A percentile compares a stretch with the other conserved stretches of the same genome.
Conservation (phyloP, 1,284 basidiomycete species). For the Cryptococcus sp. region DNA sequence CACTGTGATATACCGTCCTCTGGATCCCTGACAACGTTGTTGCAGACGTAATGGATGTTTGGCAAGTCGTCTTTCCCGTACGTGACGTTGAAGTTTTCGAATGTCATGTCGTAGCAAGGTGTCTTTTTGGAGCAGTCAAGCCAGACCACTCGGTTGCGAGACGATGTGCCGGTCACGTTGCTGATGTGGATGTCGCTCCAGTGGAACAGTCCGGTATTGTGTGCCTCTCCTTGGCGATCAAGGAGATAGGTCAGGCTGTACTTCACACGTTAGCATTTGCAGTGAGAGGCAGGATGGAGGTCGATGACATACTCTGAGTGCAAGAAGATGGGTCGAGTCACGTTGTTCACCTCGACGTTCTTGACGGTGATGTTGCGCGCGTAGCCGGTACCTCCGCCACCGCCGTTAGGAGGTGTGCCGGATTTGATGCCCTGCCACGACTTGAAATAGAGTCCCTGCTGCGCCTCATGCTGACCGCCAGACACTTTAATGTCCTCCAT, state of each 20-base stretch:
- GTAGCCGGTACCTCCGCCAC: conserved; percentile 63
- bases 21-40: conserved; percentile 26
- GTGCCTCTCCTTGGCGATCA: conserved; percentile 16
- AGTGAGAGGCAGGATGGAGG: neutral
- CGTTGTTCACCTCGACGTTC: conserved; percentile 52
- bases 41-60: conserved; percentile 34
- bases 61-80: conserved; percentile 31
- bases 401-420: conserved; percentile 64
- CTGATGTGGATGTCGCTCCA: conserved; percentile 36
- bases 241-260: conserved; percentile 25
- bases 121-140: conserved; percentile 33
- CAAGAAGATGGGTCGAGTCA: conserved; percentile 30
- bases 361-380: conserved; percentile 59
- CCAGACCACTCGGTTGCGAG: conserved; percentile 31
- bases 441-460: conserved; percentile 64
- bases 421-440: conserved; percentile 62
- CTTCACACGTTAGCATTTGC: neutral
- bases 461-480: neutral
- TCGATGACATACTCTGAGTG: conserved; percentile 27
- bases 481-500: conserved; percentile 57
- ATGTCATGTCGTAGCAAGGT: conserved; percentile 34
- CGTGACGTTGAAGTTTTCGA: conserved; percentile 26
- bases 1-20: conserved; percentile 18
- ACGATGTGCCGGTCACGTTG: conserved; percentile 30
- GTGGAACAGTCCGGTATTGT: conserved; percentile 32